Evolutionary conservation across 192 early-diverging fungal genomes (phyloP), one percentile per base, ranked within the genome.

Genomic region (Spinellus fusiger): DNA sequence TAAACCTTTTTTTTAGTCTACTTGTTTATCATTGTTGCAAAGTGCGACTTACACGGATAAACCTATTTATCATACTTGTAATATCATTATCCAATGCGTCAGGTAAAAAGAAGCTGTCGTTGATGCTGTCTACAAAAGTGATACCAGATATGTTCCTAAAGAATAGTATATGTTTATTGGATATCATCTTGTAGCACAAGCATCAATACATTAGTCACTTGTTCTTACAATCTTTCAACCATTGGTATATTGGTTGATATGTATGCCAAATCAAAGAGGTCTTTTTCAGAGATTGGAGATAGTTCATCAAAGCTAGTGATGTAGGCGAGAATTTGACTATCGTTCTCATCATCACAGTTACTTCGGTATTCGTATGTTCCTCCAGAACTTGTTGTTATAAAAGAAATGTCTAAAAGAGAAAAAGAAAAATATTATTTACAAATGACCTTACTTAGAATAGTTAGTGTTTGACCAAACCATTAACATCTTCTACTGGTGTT

Each of bases 301-400:
- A 50, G 22, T 50, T 50, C 49, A 50, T 50, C 49, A 23, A 50
- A 50, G 49, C 49, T 26, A 50, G 49, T 50, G 49, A 50, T 50
- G 25, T 50, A 50, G 26, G 49, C 49, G 25, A 50, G 49, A 50
- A 50, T 26, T 50, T n/a, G 25, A 50, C 49, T 50, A 50, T 50
- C 49, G 49, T 23, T 50, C 23, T 50, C 20, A 46, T 46, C 44
- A 46, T 18, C 20, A 46, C 16, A 46, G 44, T 10, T 20, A 46
- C 44, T 18, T 46, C 20, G 44, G 20, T 46, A 18, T 46, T 46
- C 44, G 44, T 46, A 46, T 46, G 44, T 46, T 46, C 44, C 44
- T 18, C 44, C 44, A 46, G 44, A 46, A 46, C 16, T 46, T 46
- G 44, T 46, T 46, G 44, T 50, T 50, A 50, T 50, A 50, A 50